Evolutionary conservation across 164 flowering plant genomes (phyloP).

Genomic region (Cinnamomum micranthum): DNA sequence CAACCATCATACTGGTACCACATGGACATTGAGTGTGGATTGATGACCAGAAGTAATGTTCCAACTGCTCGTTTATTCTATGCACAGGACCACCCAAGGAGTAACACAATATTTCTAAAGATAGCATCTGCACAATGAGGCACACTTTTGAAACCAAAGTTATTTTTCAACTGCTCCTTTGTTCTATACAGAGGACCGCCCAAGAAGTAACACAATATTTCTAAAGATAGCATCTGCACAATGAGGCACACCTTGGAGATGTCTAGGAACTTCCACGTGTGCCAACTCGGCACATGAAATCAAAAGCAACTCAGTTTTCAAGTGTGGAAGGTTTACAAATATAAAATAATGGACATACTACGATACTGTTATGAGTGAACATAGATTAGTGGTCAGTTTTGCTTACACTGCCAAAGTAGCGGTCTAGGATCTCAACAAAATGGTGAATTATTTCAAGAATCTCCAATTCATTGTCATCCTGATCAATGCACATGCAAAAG

Average conservation of each 20-base stretch:
- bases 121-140: background rate
- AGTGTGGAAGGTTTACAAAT: background rate
- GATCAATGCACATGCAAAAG: constrained; percentile 92
- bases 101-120: background rate
- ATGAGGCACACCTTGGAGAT: background rate
- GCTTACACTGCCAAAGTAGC: constrained; percentile 91
- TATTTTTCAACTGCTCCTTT: background rate
- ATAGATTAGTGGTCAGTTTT: background rate
- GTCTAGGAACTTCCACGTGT: background rate
- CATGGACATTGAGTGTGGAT: too few species aligned
- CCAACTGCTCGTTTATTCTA: background rate
- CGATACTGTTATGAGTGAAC: background rate
- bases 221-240: background rate
- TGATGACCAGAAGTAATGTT: background rate
- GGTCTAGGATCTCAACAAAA: constrained; percentile 86
- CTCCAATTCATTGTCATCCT: constrained; percentile 85
- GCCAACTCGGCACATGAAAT: background rate
- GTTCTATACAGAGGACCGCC: background rate
- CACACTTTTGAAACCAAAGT: background rate
- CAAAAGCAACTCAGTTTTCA: background rate
- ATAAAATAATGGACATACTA: background rate
- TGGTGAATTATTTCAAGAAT: constrained; percentile 85
- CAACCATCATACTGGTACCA: background rate
- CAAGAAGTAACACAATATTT: background rate
- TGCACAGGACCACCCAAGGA: background rate